Conservation (phyloP, 2,329 filamentous ascomycete genomes). For the Botrytis aclada region DNA sequence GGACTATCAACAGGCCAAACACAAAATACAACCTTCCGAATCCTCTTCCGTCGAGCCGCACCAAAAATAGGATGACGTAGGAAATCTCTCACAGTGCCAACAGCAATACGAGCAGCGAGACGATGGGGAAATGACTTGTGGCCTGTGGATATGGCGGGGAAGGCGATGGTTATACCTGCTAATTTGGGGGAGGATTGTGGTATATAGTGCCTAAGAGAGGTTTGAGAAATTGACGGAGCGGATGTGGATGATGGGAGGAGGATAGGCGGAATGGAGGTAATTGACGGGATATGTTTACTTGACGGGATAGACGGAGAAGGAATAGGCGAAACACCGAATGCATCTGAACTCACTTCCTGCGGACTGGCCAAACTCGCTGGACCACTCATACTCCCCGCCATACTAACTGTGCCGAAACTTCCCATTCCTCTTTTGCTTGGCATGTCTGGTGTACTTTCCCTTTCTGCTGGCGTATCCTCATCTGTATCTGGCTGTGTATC, state of each 20-base stretch:
- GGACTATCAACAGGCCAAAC: conserved; percentile 1
- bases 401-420: neutral
- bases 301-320: neutral
- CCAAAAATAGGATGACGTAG: neutral
- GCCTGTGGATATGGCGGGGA: neutral
- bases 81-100: neutral
- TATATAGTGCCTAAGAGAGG: neutral
- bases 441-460: neutral
- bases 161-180: neutral
- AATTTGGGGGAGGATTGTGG: neutral
- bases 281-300: neutral
- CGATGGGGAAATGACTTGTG: neutral
- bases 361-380: neutral
- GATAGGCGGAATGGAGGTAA: neutral
- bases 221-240: too few relatives aligned
- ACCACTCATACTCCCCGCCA: neutral
- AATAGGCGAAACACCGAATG: neutral
- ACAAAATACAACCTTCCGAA: neutral
- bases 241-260: neutral
- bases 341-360: accelerated
- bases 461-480: neutral
- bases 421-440: too few relatives aligned
- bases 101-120: neutral
- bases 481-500: neutral
- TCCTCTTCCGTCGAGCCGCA: neutral